Conservation (phyloP, 169 alveolate species). For the Eimeria brunetti region DNA sequence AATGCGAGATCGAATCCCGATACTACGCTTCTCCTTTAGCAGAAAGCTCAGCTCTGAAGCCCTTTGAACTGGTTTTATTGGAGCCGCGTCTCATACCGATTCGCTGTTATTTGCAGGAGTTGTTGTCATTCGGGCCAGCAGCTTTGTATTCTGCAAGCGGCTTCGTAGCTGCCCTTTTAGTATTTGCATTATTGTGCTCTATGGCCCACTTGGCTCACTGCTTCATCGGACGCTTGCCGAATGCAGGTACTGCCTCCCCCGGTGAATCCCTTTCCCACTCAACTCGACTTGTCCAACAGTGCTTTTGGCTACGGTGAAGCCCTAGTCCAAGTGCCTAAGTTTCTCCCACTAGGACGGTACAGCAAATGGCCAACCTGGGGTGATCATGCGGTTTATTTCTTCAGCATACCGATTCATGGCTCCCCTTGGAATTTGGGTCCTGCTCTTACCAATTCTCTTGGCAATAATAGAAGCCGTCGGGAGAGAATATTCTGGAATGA, state of each 20-base stretch:
- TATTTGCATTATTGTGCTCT: slow-evolving; percentile 34
- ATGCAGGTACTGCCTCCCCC: slow-evolving; percentile 34
- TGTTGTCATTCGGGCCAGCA: slow-evolving; percentile 48
- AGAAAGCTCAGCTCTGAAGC: background rate
- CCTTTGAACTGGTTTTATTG: background rate
- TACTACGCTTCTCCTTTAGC: too few relatives aligned
- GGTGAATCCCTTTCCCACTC: background rate
- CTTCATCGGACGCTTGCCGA: slow-evolving; percentile 57
- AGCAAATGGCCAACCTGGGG: background rate
- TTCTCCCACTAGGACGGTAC: background rate
- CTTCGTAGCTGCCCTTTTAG: slow-evolving; percentile 53
- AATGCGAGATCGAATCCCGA: background rate
- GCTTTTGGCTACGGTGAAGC: background rate
- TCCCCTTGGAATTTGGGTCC: slow-evolving; percentile 59
- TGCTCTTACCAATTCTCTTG: slow-evolving; percentile 24
- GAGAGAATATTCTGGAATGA: slow-evolving; percentile 55
- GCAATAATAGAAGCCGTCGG: slow-evolving; percentile 45
- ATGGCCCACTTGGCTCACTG: slow-evolving; percentile 64
- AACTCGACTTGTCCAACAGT: background rate
- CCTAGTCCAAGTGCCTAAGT: background rate
- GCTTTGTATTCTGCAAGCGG: slow-evolving; percentile 40
- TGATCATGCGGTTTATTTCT: background rate
- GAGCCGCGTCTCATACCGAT: background rate
- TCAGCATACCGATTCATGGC: slow-evolving; percentile 73
- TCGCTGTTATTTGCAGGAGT: slow-evolving; percentile 16